Percentiles rank a stretch among this genome's conserved stretches.
Conservation (phyloP, 352 stramenopile genomes). For the Paralagenidium karlingii region DNA sequence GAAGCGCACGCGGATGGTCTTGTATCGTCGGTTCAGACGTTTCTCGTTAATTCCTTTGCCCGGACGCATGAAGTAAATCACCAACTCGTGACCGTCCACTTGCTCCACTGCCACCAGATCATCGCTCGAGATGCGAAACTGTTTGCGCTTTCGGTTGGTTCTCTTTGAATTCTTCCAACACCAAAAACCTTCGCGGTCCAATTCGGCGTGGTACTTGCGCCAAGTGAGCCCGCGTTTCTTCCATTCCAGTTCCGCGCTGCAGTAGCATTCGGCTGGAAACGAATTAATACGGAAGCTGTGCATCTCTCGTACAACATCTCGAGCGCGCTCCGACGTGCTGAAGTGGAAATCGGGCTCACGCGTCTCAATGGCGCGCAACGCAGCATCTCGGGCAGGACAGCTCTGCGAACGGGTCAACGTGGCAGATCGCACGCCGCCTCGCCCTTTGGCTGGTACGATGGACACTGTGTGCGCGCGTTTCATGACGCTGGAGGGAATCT, state of each 20-base stretch:
- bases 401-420: constrained; percentile 33
- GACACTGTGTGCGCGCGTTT: constrained; percentile 6
- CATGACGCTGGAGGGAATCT: constrained; percentile 2
- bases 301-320: constrained; percentile 59
- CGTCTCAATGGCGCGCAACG: constrained; percentile 40
- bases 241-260: constrained; percentile 12
- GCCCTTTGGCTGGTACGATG: constrained; percentile 1
- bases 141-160: no score
- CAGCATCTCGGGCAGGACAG: constrained; percentile 34
- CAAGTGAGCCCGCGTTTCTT: constrained; percentile 36
- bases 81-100: background rate
- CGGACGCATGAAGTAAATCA: constrained; percentile 50
- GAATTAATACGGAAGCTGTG: constrained; percentile 39
- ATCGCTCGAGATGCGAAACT: background rate
- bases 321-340: constrained; percentile 34
- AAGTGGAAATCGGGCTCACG: constrained; percentile 45
- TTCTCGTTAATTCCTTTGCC: constrained; percentile 36
- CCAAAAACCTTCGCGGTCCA: constrained; percentile 42
- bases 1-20: constrained; percentile 24
- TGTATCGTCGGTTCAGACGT: constrained; percentile 39
- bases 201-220: constrained; percentile 27
- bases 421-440: constrained; percentile 4
- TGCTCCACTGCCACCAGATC: background rate
- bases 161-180: no score
- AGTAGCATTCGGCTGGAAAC: constrained; percentile 30